Evolutionary conservation across 2,329 filamentous ascomycete species (phyloP).

Genomic region (Aspergillus pseudoterreus): DNA sequence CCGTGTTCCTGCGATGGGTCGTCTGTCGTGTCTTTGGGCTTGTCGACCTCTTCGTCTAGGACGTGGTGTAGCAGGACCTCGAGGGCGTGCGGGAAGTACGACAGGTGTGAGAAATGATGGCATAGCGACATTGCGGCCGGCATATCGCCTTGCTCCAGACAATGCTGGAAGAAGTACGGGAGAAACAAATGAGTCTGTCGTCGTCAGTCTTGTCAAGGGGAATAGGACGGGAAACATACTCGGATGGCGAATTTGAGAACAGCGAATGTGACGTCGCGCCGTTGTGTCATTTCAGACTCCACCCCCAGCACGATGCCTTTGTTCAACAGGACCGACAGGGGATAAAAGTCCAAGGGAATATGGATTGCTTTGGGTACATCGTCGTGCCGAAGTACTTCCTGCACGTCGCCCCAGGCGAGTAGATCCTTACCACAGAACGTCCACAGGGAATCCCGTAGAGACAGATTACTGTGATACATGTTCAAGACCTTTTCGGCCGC

Average conservation of each 20-base stretch:
- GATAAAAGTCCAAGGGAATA: slow-evolving; percentile 91
- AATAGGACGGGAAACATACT: slow-evolving; percentile 50
- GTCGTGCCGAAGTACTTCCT: slow-evolving; percentile 72
- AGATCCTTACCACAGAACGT: slow-evolving; percentile 85
- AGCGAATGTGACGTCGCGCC: slow-evolving; percentile 85
- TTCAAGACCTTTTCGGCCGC: slow-evolving; percentile 45
- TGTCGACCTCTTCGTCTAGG: slow-evolving; percentile 89
- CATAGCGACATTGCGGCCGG: slow-evolving; percentile 76
- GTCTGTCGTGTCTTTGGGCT: slow-evolving; percentile 31
- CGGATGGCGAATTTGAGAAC: slow-evolving; percentile 84
- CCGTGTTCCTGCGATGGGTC: slow-evolving; percentile 23
- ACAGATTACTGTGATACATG: slow-evolving; percentile 46
- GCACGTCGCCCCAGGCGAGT: slow-evolving; percentile 83
- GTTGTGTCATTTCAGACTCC: slow-evolving; percentile 88
- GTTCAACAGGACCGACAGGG: slow-evolving; percentile 77
- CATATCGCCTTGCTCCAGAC: slow-evolving; percentile 72
- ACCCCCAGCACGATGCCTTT: slow-evolving; percentile 89
- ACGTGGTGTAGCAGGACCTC: slow-evolving; percentile 91
- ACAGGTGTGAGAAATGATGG: slow-evolving; percentile 78
- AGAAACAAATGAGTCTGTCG: slow-evolving; percentile 89
- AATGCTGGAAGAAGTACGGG: slow-evolving; percentile 77
- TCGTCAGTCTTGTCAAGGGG: slow-evolving; percentile 5
- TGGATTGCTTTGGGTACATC: slow-evolving; percentile 72
- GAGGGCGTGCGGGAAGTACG: slow-evolving; percentile 89
- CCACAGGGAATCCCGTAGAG: slow-evolving; percentile 85